Percentiles rank a stretch among this genome's conserved stretches.
Evolutionary conservation across 208 protist genomes (phyloP).

Genomic region (Kentomonas sorsogonicus): DNA sequence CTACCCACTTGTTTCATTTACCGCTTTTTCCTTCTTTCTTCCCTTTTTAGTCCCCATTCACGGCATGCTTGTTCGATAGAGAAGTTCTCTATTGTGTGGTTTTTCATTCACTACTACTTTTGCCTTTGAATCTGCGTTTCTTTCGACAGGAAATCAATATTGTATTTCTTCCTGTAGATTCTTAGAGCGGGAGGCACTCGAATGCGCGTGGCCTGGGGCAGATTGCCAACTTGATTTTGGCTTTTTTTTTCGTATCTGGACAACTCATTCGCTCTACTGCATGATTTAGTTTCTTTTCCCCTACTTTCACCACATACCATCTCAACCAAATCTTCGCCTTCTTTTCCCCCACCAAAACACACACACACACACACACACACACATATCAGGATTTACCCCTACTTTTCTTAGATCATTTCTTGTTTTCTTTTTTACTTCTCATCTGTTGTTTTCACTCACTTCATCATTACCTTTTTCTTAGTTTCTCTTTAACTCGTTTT

Average conservation of each 20-base stretch:
- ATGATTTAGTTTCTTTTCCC: conserved; percentile 1
- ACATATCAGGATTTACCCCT: background rate
- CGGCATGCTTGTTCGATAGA: no score
- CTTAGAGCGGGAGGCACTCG: no score
- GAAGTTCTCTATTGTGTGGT: no score
- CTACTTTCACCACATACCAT: background rate
- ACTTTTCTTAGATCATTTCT: background rate
- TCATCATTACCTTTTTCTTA: background rate
- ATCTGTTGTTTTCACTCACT: background rate
- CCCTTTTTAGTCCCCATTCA: no score
- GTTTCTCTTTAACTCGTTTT: background rate
- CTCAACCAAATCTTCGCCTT: conserved; percentile 4
- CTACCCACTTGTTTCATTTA: no score
- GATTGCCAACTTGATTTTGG: background rate
- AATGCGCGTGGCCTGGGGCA: no score
- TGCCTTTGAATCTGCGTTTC: no score
- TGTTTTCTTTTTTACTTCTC: background rate
- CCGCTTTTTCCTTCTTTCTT: no score
- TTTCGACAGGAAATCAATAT: no score
- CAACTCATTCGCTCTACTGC: background rate
- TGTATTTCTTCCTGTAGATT: no score
- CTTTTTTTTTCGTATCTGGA: conserved; percentile 7
- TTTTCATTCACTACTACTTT: no score
- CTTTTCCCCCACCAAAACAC: no score
- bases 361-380: background rate